Conservation (phyloP, 106 monocot species). For the Dactylorhiza incarnata region DNA sequence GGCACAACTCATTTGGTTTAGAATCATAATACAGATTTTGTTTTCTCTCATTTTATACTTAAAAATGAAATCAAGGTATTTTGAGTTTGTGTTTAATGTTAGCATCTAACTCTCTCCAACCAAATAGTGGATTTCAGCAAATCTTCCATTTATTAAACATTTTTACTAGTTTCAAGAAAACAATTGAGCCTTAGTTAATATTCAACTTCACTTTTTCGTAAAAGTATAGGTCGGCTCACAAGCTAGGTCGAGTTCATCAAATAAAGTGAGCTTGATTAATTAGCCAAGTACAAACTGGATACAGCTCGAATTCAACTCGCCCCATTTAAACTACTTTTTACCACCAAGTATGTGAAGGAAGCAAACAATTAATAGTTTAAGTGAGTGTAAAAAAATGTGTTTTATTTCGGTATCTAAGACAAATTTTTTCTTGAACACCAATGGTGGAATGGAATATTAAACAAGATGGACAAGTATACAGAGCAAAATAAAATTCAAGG, state of each 20-base stretch:
- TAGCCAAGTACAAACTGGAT: neutral
- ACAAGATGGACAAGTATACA: neutral
- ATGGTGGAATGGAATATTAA: constrained; percentile 1
- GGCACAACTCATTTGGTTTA: neutral
- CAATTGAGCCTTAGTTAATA: neutral
- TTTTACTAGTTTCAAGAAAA: too few species aligned
- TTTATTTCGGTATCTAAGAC: neutral
- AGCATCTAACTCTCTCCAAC: too few species aligned
- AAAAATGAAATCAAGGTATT: too few species aligned
- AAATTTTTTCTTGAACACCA: neutral
- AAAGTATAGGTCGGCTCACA: too few species aligned
- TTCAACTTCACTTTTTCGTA: neutral
- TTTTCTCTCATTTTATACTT: too few species aligned
- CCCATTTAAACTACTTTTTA: neutral
- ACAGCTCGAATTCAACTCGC: neutral
- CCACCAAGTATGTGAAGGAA: neutral
- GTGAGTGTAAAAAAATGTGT: neutral
- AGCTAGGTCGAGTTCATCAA: neutral
- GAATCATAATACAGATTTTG: too few species aligned
- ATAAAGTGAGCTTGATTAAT: neutral
- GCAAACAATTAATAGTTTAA: neutral
- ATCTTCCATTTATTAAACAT: too few species aligned
- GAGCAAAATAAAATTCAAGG: neutral
- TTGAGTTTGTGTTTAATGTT: too few species aligned
- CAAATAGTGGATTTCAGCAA: too few species aligned